These are phyloP conservation scores for Kwoniella shivajii DNA, from an alignment of 1,284 basidiomycete species.

Conservation along the genomic window DNA sequence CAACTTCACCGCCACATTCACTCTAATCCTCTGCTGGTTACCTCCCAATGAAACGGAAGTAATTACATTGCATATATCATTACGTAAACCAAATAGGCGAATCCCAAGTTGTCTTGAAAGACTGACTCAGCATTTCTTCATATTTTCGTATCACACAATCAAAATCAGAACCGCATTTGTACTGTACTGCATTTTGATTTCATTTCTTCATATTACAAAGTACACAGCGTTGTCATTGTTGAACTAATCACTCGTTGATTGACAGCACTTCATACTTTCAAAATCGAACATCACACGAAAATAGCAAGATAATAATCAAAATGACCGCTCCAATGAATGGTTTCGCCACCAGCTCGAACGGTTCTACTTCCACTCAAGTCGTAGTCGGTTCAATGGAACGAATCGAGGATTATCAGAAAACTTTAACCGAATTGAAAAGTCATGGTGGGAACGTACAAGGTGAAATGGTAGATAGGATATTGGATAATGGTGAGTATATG, in stretches of 20 bases:
- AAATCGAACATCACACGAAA: neutral
- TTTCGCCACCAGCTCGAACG: conserved; percentile 8
- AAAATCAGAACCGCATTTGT: too few relatives aligned
- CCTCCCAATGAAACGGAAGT: neutral
- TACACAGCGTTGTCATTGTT: too few relatives aligned
- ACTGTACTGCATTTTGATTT: too few relatives aligned
- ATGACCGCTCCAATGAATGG: conserved; percentile 12
- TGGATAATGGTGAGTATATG: conserved; percentile 49
- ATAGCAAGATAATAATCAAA: neutral
- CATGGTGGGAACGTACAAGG: conserved; percentile 37
- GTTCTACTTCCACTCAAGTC: conserved; percentile 31
- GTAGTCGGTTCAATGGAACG: conserved; percentile 52
- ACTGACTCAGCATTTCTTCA: conserved; percentile 2
- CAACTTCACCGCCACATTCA: too few relatives aligned
- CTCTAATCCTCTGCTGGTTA: too few relatives aligned
- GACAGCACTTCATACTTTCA: conserved; percentile 4
- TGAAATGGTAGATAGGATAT: conserved; percentile 53
- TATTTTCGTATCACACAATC: neutral
- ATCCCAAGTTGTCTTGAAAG: neutral
- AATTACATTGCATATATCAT: neutral
- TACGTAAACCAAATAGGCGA: neutral
- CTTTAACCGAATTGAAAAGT: conserved; percentile 39
- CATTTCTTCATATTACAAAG: too few relatives aligned
- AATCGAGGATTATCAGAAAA: conserved; percentile 48
- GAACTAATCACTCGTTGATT: neutral